Evolutionary conservation across 179 eudicot species (phyloP).

Genomic region (Drosera spatulata): DNA sequence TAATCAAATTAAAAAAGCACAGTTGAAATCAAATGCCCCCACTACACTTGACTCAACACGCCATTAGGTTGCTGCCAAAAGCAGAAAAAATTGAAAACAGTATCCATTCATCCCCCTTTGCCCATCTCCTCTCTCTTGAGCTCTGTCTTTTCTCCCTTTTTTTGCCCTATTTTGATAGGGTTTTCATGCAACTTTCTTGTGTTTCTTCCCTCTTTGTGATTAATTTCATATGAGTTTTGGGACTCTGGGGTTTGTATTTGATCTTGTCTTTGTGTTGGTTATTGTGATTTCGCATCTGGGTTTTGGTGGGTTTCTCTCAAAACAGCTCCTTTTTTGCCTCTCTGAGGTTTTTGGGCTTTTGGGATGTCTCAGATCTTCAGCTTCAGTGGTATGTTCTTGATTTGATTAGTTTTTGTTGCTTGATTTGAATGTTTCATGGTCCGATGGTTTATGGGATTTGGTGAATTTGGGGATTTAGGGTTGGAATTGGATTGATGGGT

Average conservation of each 20-base stretch:
- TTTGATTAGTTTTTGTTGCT: neutral
- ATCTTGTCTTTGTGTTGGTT: constrained; percentile 15
- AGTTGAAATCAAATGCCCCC: too few relatives aligned
- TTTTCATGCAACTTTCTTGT: constrained; percentile 12
- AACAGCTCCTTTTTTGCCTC: constrained; percentile 24
- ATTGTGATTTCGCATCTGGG: constrained; percentile 39
- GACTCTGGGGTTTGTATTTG: constrained; percentile 4
- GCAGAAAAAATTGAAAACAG: too few relatives aligned
- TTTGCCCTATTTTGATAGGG: constrained; percentile 50
- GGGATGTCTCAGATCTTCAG: constrained; percentile 58
- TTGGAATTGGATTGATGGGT: neutral
- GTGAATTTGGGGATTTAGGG: neutral
- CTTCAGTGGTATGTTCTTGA: constrained; percentile 40
- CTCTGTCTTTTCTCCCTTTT: constrained; percentile 16
- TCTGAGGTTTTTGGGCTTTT: constrained; percentile 22
- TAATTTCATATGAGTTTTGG: constrained; percentile 33
- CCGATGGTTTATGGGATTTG: neutral
- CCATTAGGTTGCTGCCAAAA: too few relatives aligned
- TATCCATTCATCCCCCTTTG: constrained; percentile 3
- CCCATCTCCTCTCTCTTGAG: neutral
- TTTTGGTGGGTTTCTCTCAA: constrained; percentile 25
- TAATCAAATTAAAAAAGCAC: too few relatives aligned
- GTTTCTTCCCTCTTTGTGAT: constrained; percentile 2
- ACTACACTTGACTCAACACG: too few relatives aligned
- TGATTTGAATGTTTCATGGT: neutral